Evolutionary conservation across 768 basidiomycete species (phyloP).

Genomic region (Pleurotus djamor): DNA sequence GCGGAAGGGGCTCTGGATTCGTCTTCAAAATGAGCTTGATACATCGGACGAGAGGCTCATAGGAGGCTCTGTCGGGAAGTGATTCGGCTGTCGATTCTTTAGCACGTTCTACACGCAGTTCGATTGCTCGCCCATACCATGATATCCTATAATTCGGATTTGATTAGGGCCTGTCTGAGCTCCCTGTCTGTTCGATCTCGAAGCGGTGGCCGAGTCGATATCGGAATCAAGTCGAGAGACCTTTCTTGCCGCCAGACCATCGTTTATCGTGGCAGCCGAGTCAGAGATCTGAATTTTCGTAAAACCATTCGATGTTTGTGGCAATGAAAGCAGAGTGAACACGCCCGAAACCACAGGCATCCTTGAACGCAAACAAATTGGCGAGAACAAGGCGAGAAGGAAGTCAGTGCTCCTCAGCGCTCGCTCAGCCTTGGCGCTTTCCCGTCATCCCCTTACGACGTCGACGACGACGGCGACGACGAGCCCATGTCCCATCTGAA

Average conservation of each 20-base stretch:
- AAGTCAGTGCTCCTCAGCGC: too few relatives aligned
- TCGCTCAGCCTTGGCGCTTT: too few relatives aligned
- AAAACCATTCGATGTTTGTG: constrained; percentile 51
- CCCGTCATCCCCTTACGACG: too few relatives aligned
- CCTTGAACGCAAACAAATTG: too few relatives aligned
- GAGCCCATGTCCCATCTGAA: too few relatives aligned
- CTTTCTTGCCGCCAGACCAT: constrained; percentile 61
- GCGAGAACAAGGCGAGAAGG: too few relatives aligned
- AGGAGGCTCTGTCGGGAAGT: constrained; percentile 14
- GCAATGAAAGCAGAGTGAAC: constrained; percentile 41
- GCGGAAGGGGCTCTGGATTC: constrained; percentile 27
- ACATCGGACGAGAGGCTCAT: constrained; percentile 25
- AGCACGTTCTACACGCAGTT: neutral
- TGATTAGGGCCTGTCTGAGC: constrained; percentile 35
- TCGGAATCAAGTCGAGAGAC: constrained; percentile 62
- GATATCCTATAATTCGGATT: constrained; percentile 44
- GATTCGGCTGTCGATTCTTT: constrained; percentile 11
- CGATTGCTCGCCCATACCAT: constrained; percentile 27
- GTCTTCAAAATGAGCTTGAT: constrained; percentile 40
- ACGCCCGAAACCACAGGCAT: constrained; percentile 32
- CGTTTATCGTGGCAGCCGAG: constrained; percentile 31
- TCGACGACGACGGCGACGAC: too few relatives aligned
- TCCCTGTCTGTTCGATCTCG: constrained; percentile 42
- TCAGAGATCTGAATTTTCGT: constrained; percentile 26
- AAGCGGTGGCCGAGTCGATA: constrained; percentile 67